phyloP scores from a whole-genome alignment of 495 filamentous ascomycete genomes.

The Tuber microsphaerosporum region DNA sequence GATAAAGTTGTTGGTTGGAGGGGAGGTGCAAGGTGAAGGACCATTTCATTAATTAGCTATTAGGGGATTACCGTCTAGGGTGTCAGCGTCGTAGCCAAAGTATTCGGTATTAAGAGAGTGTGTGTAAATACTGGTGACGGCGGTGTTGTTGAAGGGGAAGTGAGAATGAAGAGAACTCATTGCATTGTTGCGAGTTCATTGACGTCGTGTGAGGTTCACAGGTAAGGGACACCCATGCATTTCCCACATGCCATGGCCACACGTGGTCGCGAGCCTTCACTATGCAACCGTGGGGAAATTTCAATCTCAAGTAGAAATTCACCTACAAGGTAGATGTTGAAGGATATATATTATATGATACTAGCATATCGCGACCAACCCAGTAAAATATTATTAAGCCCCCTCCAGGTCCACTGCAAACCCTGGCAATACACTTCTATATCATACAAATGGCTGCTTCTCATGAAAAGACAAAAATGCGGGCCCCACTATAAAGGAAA shows the following conservation, averaged over 20 bases:
- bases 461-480: neutral
- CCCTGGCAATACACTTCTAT: neutral
- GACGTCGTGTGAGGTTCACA: constrained; percentile 1
- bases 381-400: neutral
- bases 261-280: neutral
- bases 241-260: neutral
- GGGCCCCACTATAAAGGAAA: neutral
- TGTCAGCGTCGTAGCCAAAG: neutral
- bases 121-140: neutral
- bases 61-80: neutral
- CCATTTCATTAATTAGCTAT: constrained; percentile 1
- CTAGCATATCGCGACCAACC: neutral
- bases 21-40: neutral
- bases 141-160: neutral
- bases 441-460: neutral
- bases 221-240: neutral
- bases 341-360: neutral
- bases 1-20: constrained; percentile 3
- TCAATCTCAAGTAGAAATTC: neutral
- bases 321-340: neutral
- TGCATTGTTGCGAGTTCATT: neutral
- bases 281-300: neutral
- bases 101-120: neutral
- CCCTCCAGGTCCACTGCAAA: neutral
- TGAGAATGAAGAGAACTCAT: neutral